phyloP scores from a whole-genome alignment of 768 basidiomycete genomes.

The Hypholoma fasciculare region DNA sequence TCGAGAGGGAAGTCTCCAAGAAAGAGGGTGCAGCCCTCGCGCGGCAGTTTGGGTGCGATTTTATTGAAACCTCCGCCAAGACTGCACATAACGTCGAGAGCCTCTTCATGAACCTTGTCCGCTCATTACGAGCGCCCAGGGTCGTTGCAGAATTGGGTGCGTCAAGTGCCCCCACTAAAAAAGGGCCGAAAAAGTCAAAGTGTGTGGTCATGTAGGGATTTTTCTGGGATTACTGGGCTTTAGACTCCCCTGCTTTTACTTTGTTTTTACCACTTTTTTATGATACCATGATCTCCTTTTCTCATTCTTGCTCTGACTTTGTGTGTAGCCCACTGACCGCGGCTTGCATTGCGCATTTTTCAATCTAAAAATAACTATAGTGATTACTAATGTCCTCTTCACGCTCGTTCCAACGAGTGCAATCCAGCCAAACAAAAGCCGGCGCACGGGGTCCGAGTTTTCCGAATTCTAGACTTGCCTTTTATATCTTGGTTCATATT shows the following conservation, averaged over 20 bases:
- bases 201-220: slow-evolving; percentile 83
- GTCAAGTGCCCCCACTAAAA: slow-evolving; percentile 34
- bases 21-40: slow-evolving; percentile 88
- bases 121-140: slow-evolving; percentile 73
- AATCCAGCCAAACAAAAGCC: too few species aligned
- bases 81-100: slow-evolving; percentile 90
- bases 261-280: slow-evolving; percentile 15
- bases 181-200: slow-evolving; percentile 43
- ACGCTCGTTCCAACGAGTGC: too few species aligned
- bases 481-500: too few species aligned
- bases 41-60: slow-evolving; percentile 83
- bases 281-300: too few species aligned
- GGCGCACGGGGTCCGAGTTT: too few species aligned
- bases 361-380: too few species aligned
- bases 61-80: slow-evolving; percentile 97
- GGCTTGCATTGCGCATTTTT: too few species aligned
- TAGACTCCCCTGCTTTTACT: slow-evolving; percentile 65
- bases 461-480: too few species aligned
- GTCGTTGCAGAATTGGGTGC: slow-evolving; percentile 45
- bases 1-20: slow-evolving; percentile 86
- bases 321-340: too few species aligned
- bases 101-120: slow-evolving; percentile 87
- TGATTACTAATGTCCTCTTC: too few species aligned
- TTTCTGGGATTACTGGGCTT: slow-evolving; percentile 56
- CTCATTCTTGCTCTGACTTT: too few species aligned